These are phyloP conservation scores for Auriscalpium orientale DNA, from an alignment of 768 basidiomycete species.

Conservation along the genomic window DNA sequence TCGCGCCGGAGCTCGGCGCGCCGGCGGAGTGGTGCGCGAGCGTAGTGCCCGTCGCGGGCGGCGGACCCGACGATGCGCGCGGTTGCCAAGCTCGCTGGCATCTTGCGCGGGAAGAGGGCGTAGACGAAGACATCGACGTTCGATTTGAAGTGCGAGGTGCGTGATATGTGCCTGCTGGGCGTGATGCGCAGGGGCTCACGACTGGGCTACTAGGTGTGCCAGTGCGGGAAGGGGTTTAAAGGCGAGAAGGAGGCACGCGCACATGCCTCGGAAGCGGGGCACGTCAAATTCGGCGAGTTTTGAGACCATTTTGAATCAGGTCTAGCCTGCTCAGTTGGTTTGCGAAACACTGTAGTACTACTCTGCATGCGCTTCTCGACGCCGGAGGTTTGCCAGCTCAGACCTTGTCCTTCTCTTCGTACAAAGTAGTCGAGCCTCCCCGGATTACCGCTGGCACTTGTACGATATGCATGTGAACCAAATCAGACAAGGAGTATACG, in stretches of 20 bases:
- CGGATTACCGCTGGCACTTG: too few species aligned
- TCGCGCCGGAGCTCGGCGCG: slow-evolving; percentile 71
- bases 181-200: too few species aligned
- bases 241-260: slow-evolving; percentile 90
- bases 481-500: too few species aligned
- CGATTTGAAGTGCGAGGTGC: slow-evolving; percentile 80
- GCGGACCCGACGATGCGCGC: slow-evolving; percentile 54
- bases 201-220: slow-evolving; percentile 47
- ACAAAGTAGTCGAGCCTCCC: too few species aligned
- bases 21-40: slow-evolving; percentile 81
- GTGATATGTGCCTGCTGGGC: too few species aligned
- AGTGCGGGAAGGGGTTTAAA: slow-evolving; percentile 76
- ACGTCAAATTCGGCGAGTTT: slow-evolving; percentile 79
- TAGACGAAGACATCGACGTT: slow-evolving; percentile 92
- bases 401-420: too few species aligned
- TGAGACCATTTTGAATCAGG: slow-evolving; percentile 19
- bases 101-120: slow-evolving; percentile 68
- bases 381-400: too few species aligned
- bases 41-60: slow-evolving; percentile 55
- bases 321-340: too few species aligned
- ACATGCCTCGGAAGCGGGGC: slow-evolving; percentile 85
- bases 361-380: too few species aligned
- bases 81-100: slow-evolving; percentile 62
- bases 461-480: too few species aligned
- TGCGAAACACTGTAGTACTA: too few species aligned